These are phyloP conservation scores for Solanum rostratum DNA, from an alignment of 257 asterid species.

Conservation along the genomic window DNA sequence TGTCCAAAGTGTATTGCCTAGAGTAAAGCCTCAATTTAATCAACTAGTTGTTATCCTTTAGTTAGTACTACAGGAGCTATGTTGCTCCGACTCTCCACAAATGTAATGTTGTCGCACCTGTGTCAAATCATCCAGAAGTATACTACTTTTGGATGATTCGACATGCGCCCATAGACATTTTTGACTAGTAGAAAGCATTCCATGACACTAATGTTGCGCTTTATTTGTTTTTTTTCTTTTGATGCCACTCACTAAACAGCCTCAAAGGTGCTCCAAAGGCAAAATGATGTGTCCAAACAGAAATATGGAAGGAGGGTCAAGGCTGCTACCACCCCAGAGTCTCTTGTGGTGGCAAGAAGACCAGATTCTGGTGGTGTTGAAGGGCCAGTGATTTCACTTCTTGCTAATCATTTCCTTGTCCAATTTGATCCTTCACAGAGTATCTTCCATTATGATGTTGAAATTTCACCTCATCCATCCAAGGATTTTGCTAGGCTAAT, in stretches of 20 bases:
- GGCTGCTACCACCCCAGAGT: constrained; percentile 13
- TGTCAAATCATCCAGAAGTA: background rate
- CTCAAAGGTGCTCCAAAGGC: constrained; percentile 17
- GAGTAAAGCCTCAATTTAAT: background rate
- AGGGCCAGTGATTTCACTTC: constrained; percentile 57
- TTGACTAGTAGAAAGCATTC: background rate
- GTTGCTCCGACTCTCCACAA: background rate
- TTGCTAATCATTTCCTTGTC: constrained; percentile 86
- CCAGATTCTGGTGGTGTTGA: constrained; percentile 92
- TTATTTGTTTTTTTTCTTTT: background rate
- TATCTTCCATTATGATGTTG: constrained; percentile 86
- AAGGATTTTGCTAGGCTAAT: constrained; percentile 66
- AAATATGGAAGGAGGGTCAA: constrained; percentile 20
- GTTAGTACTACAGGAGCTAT: background rate
- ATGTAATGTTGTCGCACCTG: background rate
- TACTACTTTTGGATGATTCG: background rate
- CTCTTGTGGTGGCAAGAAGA: constrained; percentile 59
- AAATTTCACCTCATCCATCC: constrained; percentile 69
- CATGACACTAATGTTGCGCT: background rate
- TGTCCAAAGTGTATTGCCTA: background rate
- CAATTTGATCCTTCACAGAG: constrained; percentile 48
- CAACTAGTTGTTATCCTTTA: background rate
- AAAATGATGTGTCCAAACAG: constrained; percentile 11
- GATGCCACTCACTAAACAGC: background rate
- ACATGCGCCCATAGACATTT: background rate